Percentiles rank a stretch among this genome's conserved stretches.
Conservation (phyloP, 2,329 filamentous ascomycete genomes). For the Paraphoma sp. region DNA sequence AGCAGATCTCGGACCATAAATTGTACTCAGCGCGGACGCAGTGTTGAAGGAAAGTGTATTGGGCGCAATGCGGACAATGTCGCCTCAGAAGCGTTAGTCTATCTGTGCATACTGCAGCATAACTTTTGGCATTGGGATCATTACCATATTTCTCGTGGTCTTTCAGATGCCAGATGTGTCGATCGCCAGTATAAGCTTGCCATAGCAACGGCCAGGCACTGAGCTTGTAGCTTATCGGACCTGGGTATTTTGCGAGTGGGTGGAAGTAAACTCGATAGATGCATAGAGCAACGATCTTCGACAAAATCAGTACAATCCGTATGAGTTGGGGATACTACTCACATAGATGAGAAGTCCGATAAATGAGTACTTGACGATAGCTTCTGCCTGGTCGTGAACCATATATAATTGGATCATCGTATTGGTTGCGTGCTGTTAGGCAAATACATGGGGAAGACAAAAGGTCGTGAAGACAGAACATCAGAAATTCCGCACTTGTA, state of each 20-base stretch:
- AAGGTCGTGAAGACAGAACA: neutral
- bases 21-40: conserved; percentile 26
- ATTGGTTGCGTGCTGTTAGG: no score
- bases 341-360: no score
- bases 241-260: conserved; percentile 33
- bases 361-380: neutral
- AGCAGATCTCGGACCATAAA: conserved; percentile 41
- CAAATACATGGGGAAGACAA: no score
- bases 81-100: conserved; percentile 11
- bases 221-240: conserved; percentile 32
- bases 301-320: neutral
- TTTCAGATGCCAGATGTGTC: conserved; percentile 32
- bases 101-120: no score
- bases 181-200: conserved; percentile 33
- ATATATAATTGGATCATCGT: no score
- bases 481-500: neutral
- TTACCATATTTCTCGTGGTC: conserved; percentile 36
- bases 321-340: neutral
- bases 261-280: conserved; percentile 34
- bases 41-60: conserved; percentile 38
- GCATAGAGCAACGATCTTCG: conserved; percentile 11
- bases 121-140: no score
- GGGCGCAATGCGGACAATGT: conserved; percentile 35
- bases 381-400: no score
- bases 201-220: conserved; percentile 32